These are phyloP conservation scores for Athelia sp. DNA, from an alignment of 1,284 basidiomycete species.

Conservation along the genomic window DNA sequence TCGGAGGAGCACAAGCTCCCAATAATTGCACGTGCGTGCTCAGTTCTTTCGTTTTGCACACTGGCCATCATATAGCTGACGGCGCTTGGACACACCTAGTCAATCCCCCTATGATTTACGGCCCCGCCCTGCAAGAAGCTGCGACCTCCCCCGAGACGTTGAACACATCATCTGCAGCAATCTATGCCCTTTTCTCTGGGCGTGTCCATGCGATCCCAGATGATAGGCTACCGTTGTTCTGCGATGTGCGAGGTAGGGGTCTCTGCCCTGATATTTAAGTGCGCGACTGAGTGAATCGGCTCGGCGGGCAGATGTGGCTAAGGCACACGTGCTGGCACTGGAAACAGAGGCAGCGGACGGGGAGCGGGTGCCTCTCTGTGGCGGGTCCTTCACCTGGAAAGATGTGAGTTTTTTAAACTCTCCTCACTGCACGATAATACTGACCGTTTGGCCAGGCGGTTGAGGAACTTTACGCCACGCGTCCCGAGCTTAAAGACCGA, in stretches of 20 bases:
- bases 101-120: conserved; percentile 1
- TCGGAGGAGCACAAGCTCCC: not conserved
- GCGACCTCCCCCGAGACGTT: not conserved
- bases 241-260: not conserved
- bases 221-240: conserved; percentile 1
- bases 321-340: not conserved
- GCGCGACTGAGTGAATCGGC: too few relatives aligned
- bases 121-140: not conserved
- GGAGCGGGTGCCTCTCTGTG: not conserved
- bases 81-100: not conserved
- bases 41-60: not conserved
- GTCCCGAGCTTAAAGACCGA: not conserved
- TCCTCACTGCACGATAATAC: too few relatives aligned
- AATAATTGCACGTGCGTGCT: not conserved
- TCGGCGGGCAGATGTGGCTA: not conserved
- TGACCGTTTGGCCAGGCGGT: not conserved
- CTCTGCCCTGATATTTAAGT: too few relatives aligned
- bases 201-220: not conserved
- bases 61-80: not conserved
- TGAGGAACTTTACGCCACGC: not conserved
- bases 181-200: not conserved
- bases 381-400: not conserved
- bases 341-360: not conserved
- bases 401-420: not conserved
- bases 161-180: not conserved